A percentile compares a stretch with the other conserved stretches of the same genome.
Conservation (phyloP, 768 basidiomycete species). For the Mycena maculata region DNA sequence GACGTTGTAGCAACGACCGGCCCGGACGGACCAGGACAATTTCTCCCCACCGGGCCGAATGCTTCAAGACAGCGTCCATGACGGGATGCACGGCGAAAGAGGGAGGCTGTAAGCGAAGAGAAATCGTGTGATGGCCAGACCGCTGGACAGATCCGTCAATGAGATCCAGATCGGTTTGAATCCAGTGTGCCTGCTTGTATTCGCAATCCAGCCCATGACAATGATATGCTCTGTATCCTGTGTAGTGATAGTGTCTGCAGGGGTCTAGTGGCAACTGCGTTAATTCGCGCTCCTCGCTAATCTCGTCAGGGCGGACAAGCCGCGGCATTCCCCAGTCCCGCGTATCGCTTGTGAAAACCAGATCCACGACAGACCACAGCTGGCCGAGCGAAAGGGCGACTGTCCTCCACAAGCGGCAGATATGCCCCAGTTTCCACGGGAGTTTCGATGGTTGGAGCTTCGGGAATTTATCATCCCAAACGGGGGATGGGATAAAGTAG, state of each 20-base stretch:
- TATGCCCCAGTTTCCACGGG: constrained; percentile 14
- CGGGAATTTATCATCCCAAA: neutral
- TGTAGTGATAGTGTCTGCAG: neutral
- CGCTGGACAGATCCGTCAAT: neutral
- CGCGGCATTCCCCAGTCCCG: neutral
- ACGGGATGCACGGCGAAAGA: neutral
- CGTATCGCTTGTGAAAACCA: neutral
- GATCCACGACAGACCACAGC: constrained; percentile 15
- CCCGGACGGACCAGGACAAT: neutral
- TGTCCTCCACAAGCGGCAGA: constrained; percentile 13
- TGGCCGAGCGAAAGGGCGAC: constrained; percentile 2
- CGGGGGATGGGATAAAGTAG: constrained; percentile 13
- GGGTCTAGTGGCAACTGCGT: neutral
- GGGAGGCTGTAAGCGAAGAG: neutral
- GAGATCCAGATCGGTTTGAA: constrained; percentile 13
- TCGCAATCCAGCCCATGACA: neutral
- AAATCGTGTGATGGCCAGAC: constrained; percentile 8
- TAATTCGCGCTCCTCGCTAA: neutral
- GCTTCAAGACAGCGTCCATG: neutral
- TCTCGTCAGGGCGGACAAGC: neutral
- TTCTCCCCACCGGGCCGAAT: constrained; percentile 5
- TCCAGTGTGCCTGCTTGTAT: neutral
- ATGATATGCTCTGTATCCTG: neutral
- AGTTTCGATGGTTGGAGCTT: neutral
- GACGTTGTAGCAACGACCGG: neutral